phyloP scores from a whole-genome alignment of 768 basidiomycete species.

The Arthromyces matolae region DNA sequence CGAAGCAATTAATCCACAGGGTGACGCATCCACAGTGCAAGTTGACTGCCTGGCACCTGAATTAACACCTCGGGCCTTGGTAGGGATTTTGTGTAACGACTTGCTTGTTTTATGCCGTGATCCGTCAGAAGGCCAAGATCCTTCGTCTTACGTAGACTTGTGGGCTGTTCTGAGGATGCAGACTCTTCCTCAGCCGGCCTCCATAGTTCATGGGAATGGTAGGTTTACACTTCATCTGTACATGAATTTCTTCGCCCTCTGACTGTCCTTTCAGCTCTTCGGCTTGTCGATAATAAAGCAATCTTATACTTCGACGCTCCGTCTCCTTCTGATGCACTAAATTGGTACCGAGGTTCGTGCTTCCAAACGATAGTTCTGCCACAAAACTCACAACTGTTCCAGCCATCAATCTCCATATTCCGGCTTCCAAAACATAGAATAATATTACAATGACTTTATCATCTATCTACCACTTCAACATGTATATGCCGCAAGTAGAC shows the following conservation, averaged over 20 bases:
- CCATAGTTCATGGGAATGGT: constrained; percentile 87
- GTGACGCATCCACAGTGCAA: constrained; percentile 77
- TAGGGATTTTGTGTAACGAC: constrained; percentile 90
- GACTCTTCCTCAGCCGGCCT: constrained; percentile 85
- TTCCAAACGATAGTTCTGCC: background rate
- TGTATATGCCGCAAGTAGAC: no score
- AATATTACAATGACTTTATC: constrained; percentile 8
- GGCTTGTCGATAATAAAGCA: constrained; percentile 89
- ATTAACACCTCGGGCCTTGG: constrained; percentile 70
- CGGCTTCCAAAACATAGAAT: constrained; percentile 68
- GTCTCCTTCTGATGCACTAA: constrained; percentile 78
- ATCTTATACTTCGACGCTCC: constrained; percentile 87
- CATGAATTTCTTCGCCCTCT: constrained; percentile 1
- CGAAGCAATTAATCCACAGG: constrained; percentile 74
- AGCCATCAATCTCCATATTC: constrained; percentile 91
- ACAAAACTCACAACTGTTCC: constrained; percentile 9
- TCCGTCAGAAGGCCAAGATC: constrained; percentile 77
- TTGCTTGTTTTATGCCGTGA: constrained; percentile 89
- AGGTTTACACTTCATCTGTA: no score
- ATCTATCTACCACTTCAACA: constrained; percentile 14
- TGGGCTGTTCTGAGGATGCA: constrained; percentile 98
- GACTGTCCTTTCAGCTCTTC: constrained; percentile 50
- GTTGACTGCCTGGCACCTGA: constrained; percentile 90
- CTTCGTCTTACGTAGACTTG: constrained; percentile 74
- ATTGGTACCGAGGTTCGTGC: constrained; percentile 81